Percentiles rank a stretch among this genome's conserved stretches.
Evolutionary conservation across 441 rosid genomes (phyloP).

Genomic region (Pelargonium fulgidum): DNA sequence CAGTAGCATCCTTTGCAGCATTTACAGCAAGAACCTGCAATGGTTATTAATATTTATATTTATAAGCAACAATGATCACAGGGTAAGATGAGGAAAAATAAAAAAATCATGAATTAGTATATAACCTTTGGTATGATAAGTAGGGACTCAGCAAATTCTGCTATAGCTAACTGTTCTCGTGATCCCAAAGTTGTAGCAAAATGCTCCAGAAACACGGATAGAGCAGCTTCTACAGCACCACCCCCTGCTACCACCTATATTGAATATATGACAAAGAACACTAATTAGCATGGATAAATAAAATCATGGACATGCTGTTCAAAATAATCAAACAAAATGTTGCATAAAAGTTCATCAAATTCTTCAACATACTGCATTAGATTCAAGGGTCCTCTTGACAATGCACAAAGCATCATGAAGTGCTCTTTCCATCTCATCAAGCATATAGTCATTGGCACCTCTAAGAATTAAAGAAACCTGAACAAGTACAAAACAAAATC

Average conservation of each 20-base stretch:
- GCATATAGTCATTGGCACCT: conserved; percentile 98
- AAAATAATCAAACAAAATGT: too few relatives aligned
- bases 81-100: not conserved
- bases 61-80: not conserved
- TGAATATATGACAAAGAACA: not conserved
- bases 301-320: too few relatives aligned
- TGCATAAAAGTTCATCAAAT: not conserved
- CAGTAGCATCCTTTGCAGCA: conserved; percentile 96
- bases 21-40: conserved; percentile 92
- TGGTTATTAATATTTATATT: conserved; percentile 9
- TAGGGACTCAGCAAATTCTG: conserved; percentile 93
- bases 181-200: conserved; percentile 95
- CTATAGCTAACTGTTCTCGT: conserved; percentile 93
- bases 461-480: conserved; percentile 91
- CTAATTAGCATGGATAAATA: not conserved
- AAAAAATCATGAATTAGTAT: not conserved
- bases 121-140: conserved; percentile 81
- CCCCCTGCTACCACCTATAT: conserved; percentile 97
- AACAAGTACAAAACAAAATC: conserved; percentile 12
- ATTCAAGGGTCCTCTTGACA: conserved; percentile 96
- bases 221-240: conserved; percentile 94
- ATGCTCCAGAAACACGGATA: conserved; percentile 87
- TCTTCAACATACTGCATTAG: conserved; percentile 55
- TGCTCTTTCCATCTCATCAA: conserved; percentile 98
- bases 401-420: conserved; percentile 77